Conservation (phyloP, 305 asterid genomes). For the Fraxinus dipetala region DNA sequence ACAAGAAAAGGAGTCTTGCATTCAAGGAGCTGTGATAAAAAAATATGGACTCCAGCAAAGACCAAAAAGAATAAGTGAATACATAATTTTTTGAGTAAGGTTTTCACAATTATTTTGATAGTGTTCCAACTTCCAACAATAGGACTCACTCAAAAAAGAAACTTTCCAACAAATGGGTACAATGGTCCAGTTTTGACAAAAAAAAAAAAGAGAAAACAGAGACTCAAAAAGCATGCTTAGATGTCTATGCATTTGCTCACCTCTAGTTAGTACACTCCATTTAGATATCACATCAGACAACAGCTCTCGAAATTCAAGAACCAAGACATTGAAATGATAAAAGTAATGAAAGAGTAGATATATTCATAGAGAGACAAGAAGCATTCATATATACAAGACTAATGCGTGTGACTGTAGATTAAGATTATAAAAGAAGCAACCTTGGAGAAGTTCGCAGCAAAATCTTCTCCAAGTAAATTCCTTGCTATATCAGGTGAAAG, state of each 20-base stretch:
- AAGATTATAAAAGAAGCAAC: conserved; percentile 31
- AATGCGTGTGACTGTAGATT: background rate
- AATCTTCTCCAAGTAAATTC: conserved; percentile 75
- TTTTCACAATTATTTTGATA: background rate
- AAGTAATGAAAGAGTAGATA: background rate
- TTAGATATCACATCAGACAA: background rate
- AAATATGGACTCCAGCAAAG: background rate
- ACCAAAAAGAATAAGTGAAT: background rate
- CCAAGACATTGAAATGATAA: background rate
- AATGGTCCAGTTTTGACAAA: background rate
- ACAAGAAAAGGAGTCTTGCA: background rate
- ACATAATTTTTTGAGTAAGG: background rate
- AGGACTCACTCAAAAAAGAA: background rate
- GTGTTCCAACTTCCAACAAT: background rate
- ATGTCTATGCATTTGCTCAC: background rate
- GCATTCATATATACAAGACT: conserved; percentile 6
- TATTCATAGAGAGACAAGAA: background rate
- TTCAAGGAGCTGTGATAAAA: background rate
- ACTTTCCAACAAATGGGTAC: background rate
- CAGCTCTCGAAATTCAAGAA: background rate
- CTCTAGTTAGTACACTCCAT: background rate
- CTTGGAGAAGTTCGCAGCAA: conserved; percentile 72
- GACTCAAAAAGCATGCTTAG: background rate
- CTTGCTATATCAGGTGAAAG: conserved; percentile 70
- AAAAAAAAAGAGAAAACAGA: background rate